These are phyloP conservation scores for Heliosperma pusillum DNA, from an alignment of 148 eudicot genomes.

Conservation along the genomic window DNA sequence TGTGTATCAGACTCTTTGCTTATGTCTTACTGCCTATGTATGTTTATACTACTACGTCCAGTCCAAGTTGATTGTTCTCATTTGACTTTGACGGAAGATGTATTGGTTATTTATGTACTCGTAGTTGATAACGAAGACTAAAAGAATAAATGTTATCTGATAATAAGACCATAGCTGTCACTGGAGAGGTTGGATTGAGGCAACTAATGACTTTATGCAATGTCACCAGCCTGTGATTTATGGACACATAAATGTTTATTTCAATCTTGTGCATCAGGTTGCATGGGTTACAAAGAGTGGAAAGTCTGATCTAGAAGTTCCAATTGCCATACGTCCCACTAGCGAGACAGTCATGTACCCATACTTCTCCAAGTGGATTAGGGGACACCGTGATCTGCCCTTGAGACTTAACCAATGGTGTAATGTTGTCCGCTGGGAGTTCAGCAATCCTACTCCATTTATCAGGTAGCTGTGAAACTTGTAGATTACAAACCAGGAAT, in stretches of 20 bases:
- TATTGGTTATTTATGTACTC: background rate
- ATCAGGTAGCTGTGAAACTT: conserved; percentile 51
- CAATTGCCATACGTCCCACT: conserved; percentile 98
- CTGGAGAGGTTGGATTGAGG: background rate
- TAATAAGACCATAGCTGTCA: background rate
- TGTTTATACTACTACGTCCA: too few species aligned
- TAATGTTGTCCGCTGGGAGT: conserved; percentile 98
- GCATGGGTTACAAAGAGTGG: conserved; percentile 99
- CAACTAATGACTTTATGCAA: background rate
- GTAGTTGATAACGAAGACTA: background rate
- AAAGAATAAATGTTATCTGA: background rate
- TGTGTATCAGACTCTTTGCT: too few species aligned
- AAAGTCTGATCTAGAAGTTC: conserved; percentile 76
- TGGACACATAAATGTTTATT: background rate
- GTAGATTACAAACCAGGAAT: too few species aligned
- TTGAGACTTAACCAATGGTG: conserved; percentile 96
- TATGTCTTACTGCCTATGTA: too few species aligned
- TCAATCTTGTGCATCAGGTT: conserved; percentile 45
- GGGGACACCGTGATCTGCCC: conserved; percentile 97
- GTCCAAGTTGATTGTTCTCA: background rate
- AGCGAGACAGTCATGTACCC: conserved; percentile 99
- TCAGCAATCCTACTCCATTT: conserved; percentile 98
- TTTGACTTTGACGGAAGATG: background rate
- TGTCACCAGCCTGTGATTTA: conserved; percentile 1
- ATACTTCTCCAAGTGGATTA: conserved; percentile 95